Evolutionary conservation across 352 stramenopile species (phyloP).

Genomic region (Pythium monospermum): DNA sequence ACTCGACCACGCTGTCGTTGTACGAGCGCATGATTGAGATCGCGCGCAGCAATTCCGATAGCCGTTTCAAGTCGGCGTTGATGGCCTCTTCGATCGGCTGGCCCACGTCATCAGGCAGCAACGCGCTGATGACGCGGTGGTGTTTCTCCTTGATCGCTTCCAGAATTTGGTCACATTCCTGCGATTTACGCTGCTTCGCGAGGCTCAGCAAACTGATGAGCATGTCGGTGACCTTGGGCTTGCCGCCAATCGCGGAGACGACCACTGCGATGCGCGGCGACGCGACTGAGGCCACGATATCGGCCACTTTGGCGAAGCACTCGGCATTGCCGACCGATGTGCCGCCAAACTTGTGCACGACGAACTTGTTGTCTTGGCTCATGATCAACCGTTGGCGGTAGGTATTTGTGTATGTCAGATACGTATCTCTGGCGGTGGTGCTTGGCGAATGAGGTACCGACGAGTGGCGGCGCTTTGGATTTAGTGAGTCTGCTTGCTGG

Average conservation of each 20-base stretch:
- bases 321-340: conserved; percentile 92
- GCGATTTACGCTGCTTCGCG: conserved; percentile 77
- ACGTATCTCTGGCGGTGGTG: conserved; percentile 1
- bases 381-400: conserved; percentile 5
- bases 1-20: conserved; percentile 83
- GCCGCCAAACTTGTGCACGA: conserved; percentile 98
- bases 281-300: conserved; percentile 55
- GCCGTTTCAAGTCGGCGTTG: conserved; percentile 50
- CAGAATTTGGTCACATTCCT: conserved; percentile 67
- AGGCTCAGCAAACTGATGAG: conserved; percentile 88
- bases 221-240: conserved; percentile 95
- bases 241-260: conserved; percentile 94
- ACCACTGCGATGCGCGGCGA: conserved; percentile 75
- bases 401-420: too few species aligned
- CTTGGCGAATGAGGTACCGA: conserved; percentile 13
- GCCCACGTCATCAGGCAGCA: conserved; percentile 46
- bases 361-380: conserved; percentile 50
- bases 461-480: too few species aligned
- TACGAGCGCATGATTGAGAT: conserved; percentile 88
- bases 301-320: conserved; percentile 84
- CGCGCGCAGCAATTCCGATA: conserved; percentile 76
- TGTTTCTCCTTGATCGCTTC: conserved; percentile 78
- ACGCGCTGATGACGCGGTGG: conserved; percentile 52
- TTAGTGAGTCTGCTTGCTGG: too few species aligned
- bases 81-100: conserved; percentile 57